Conservation (phyloP, 805 yeast species). For the Saccharomycopsis olivae region DNA sequence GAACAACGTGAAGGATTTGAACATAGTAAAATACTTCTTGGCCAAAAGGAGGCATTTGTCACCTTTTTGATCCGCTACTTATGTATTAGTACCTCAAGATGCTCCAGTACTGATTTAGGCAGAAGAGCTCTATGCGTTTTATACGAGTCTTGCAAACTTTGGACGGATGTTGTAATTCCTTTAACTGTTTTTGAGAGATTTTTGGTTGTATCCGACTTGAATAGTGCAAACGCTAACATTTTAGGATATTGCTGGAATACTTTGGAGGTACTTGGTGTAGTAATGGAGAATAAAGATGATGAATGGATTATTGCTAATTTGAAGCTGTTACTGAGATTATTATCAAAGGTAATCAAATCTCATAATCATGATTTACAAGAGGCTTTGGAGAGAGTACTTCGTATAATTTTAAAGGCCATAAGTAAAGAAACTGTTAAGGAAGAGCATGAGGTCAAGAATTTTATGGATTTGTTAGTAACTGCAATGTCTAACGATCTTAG, state of each 20-base stretch:
- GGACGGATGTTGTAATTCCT: slow-evolving; percentile 88
- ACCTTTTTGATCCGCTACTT: slow-evolving; percentile 81
- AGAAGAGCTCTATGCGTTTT: slow-evolving; percentile 72
- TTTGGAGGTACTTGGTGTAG: slow-evolving; percentile 75
- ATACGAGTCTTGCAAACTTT: slow-evolving; percentile 60
- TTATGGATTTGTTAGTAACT: slow-evolving; percentile 48
- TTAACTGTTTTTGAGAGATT: slow-evolving; percentile 82
- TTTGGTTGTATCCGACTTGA: slow-evolving; percentile 65
- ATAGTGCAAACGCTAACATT: slow-evolving; percentile 43
- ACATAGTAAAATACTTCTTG: slow-evolving; percentile 53
- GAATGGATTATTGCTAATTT: slow-evolving; percentile 74
- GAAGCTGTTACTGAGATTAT: slow-evolving; percentile 53
- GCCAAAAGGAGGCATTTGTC: slow-evolving; percentile 81
- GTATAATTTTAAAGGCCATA: slow-evolving; percentile 59
- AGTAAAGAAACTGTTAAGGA: slow-evolving; percentile 38
- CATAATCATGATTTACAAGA: slow-evolving; percentile 84
- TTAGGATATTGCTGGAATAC: slow-evolving; percentile 83
- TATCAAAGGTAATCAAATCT: slow-evolving; percentile 73
- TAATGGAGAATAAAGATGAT: slow-evolving; percentile 63
- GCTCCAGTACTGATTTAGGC: slow-evolving; percentile 75
- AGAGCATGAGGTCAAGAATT: slow-evolving; percentile 52
- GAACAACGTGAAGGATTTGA: slow-evolving; percentile 37
- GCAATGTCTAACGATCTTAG: slow-evolving; percentile 71
- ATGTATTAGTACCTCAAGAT: slow-evolving; percentile 76
- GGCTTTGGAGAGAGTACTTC: slow-evolving; percentile 63